These are phyloP conservation scores for Isabelozyma rhagii DNA, from an alignment of 805 yeast species.

Conservation along the genomic window DNA sequence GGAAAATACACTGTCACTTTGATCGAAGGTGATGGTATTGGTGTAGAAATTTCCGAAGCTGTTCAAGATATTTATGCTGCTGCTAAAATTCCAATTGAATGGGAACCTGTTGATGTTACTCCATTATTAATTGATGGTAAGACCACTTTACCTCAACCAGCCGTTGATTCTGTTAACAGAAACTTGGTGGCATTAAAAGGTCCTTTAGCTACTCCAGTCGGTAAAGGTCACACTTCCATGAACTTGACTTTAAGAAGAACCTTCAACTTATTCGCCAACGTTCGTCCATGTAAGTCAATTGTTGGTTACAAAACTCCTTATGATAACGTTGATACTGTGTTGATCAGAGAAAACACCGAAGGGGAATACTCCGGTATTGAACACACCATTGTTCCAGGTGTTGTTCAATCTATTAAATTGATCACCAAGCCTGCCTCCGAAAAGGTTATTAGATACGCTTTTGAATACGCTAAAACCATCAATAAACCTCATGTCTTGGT, in stretches of 20 bases:
- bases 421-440: constrained; percentile 96
- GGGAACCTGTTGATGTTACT: constrained; percentile 96
- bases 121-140: constrained; percentile 89
- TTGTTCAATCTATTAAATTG: constrained; percentile 95
- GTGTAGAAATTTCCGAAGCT: constrained; percentile 90
- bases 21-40: constrained; percentile 99
- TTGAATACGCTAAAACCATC: constrained; percentile 89
- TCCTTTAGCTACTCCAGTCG: constrained; percentile 97
- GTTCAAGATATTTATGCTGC: constrained; percentile 91
- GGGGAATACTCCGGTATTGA: constrained; percentile 99
- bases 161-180: constrained; percentile 88
- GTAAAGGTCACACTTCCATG: constrained; percentile 97
- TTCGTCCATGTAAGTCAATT: constrained; percentile 93
- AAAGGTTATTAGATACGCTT: constrained; percentile 94
- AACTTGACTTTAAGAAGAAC: constrained; percentile 97
- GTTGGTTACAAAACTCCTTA: constrained; percentile 92
- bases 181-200: constrained; percentile 96
- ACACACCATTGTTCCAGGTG: constrained; percentile 97
- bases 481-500: constrained; percentile 86
- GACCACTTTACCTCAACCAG: constrained; percentile 89
- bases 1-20: constrained; percentile 93
- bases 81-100: constrained; percentile 92
- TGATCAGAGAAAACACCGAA: constrained; percentile 98
- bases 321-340: constrained; percentile 85
- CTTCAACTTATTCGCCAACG: constrained; percentile 93